Evolutionary conservation across 345 rosid genomes (phyloP).

Genomic region (Heritiera littoralis): DNA sequence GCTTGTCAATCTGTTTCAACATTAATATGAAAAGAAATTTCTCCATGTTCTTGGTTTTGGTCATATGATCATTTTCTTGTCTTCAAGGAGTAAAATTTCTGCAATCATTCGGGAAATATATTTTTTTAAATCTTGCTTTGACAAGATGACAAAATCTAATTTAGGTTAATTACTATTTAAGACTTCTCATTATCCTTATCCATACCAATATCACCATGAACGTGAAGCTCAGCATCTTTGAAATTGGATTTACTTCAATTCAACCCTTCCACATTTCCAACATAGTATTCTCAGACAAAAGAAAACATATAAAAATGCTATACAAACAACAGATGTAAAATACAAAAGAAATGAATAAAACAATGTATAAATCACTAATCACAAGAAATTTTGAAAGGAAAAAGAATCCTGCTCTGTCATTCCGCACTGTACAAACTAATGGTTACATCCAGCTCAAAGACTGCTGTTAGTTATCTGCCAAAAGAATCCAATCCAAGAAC

Average conservation of each 20-base stretch:
- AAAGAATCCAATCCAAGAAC: constrained; percentile 23
- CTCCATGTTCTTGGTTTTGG: too few species aligned
- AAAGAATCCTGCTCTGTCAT: neutral
- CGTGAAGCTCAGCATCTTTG: neutral
- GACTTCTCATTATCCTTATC: neutral
- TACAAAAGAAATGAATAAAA: neutral
- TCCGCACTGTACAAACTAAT: constrained; percentile 20
- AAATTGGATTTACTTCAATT: too few species aligned
- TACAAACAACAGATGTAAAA: neutral
- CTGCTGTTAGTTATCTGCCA: constrained; percentile 7
- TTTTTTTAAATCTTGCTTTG: neutral
- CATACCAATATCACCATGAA: neutral
- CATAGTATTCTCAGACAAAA: constrained; percentile 5
- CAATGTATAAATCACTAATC: neutral
- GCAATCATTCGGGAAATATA: too few species aligned
- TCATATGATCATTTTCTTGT: too few species aligned
- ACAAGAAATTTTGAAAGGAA: neutral
- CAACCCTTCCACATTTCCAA: neutral
- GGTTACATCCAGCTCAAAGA: constrained; percentile 18
- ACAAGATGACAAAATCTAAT: neutral
- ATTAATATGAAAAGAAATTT: too few species aligned
- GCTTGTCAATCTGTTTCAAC: too few species aligned
- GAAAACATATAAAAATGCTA: neutral
- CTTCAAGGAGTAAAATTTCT: too few species aligned
- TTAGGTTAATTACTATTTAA: neutral